Evolutionary conservation across 805 yeast genomes (phyloP).

Genomic region (Saccharomycopsis synnaedendra): DNA sequence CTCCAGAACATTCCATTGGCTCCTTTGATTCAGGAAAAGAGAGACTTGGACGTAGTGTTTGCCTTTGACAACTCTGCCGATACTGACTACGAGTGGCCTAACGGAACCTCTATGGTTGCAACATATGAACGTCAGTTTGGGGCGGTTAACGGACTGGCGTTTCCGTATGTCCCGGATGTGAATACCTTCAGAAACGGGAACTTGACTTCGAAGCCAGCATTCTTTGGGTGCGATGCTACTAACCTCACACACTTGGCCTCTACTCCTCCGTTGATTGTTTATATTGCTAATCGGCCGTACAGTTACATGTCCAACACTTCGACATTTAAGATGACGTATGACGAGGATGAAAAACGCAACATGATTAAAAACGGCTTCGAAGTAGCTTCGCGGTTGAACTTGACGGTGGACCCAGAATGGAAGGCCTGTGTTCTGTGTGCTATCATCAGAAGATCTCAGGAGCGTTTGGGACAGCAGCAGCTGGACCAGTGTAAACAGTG

Average conservation of each 20-base stretch:
- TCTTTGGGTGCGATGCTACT: constrained; percentile 69
- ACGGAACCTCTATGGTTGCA: constrained; percentile 46
- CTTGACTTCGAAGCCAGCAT: constrained; percentile 58
- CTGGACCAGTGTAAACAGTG: constrained; percentile 60
- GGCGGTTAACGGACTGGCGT: constrained; percentile 38
- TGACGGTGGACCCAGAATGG: constrained; percentile 61
- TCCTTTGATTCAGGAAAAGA: constrained; percentile 48
- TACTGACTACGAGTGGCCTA: constrained; percentile 50
- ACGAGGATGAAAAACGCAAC: constrained; percentile 40
- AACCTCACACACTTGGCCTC: constrained; percentile 8
- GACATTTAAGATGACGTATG: constrained; percentile 55
- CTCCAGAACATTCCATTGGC: constrained; percentile 49
- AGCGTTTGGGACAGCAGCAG: constrained; percentile 48
- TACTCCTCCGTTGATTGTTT: constrained; percentile 68
- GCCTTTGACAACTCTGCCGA: constrained; percentile 64
- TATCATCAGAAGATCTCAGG: constrained; percentile 65
- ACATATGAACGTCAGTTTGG: constrained; percentile 58
- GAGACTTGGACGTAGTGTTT: constrained; percentile 52
- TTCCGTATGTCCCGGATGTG: constrained; percentile 73
- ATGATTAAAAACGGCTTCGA: constrained; percentile 71
- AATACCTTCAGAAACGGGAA: constrained; percentile 47
- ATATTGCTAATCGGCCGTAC: constrained; percentile 63
- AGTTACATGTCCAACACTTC: constrained; percentile 60
- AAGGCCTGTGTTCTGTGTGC: constrained; percentile 75
- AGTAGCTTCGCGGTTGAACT: constrained; percentile 50